Evolutionary conservation across 176 grass and related monocot genomes (phyloP).

Genomic region (Phoenix dactylifera): DNA sequence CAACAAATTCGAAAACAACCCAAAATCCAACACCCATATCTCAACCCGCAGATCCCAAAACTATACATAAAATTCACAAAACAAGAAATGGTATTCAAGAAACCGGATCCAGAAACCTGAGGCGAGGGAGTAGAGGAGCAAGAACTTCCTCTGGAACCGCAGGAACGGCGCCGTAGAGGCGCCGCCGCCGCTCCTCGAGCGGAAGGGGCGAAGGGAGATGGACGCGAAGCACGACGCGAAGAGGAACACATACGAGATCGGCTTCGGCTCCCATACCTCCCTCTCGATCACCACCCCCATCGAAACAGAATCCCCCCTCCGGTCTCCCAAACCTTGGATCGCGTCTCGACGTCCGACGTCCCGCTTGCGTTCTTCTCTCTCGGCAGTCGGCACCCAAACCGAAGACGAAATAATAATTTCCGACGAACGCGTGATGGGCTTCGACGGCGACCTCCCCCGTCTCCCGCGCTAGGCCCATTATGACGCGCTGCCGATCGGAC

Average conservation of each 20-base stretch:
- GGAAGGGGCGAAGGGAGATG: conserved; percentile 53
- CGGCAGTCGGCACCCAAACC: background rate
- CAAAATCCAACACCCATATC: no score
- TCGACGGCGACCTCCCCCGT: no score
- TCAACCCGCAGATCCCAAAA: no score
- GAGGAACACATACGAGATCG: conserved; percentile 52
- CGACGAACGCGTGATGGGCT: no score
- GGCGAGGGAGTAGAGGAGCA: conserved; percentile 63
- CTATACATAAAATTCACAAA: no score
- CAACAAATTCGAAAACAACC: no score
- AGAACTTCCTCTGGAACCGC: conserved; percentile 66
- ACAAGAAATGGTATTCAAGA: background rate
- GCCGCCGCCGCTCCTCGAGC: conserved; percentile 10
- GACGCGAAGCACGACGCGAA: conserved; percentile 41
- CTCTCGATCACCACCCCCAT: conserved; percentile 84
- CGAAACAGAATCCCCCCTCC: background rate
- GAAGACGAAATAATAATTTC: no score
- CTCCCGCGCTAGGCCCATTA: no score
- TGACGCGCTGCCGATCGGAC: no score
- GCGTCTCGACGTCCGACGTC: no score
- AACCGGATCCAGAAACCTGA: conserved; percentile 34
- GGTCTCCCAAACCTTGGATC: no score
- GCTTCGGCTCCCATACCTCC: conserved; percentile 57
- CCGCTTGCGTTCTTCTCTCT: no score
- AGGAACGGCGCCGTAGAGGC: conserved; percentile 27